phyloP scores from a whole-genome alignment of 129 eudicot genomes.

The Tagetes patula region DNA sequence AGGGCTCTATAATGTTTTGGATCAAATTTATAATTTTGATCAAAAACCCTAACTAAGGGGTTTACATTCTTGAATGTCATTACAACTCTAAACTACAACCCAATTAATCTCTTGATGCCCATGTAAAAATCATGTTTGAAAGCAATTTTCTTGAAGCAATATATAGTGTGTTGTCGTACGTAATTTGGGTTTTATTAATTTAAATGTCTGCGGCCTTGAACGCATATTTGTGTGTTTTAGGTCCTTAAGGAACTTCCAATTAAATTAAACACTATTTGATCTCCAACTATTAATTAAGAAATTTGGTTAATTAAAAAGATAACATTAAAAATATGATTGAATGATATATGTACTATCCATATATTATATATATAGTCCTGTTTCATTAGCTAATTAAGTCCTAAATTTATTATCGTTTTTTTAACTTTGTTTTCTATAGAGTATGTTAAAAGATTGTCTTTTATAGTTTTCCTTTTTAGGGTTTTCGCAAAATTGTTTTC shows the following conservation, averaged over 20 bases:
- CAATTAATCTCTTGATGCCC: background rate
- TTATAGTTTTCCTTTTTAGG: background rate
- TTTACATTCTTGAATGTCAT: slow-evolving; percentile 7
- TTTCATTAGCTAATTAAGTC: background rate
- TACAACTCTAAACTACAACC: background rate
- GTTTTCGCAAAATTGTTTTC: background rate
- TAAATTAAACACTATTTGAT: too few species aligned
- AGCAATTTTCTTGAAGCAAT: background rate
- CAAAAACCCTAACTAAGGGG: slow-evolving; percentile 10
- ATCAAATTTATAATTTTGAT: background rate
- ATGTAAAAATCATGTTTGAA: background rate
- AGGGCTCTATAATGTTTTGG: background rate
- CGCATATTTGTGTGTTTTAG: background rate
- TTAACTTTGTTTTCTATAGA: background rate
- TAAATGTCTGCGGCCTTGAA: too few species aligned
- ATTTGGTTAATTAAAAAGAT: background rate
- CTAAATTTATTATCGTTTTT: background rate
- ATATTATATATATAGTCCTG: background rate
- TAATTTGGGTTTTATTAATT: background rate
- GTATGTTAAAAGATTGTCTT: background rate
- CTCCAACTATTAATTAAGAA: background rate
- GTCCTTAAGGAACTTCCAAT: background rate
- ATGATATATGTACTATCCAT: background rate
- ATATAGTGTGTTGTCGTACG: background rate
- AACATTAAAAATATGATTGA: background rate